Conservation (phyloP, 73 alveolate genomes). For the Tetrahymena thermophila region DNA sequence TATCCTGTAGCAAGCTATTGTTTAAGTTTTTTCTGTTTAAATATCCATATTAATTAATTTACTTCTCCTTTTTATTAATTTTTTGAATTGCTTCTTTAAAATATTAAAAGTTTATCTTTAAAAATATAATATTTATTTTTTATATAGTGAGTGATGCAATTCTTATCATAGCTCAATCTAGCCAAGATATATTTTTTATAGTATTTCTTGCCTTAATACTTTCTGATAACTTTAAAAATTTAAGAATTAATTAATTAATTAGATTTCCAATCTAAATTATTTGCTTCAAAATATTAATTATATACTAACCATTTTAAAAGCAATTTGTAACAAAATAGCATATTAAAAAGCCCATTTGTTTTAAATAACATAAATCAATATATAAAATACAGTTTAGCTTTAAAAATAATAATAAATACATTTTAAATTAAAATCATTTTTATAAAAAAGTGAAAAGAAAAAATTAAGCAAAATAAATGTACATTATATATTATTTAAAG, state of each 20-base stretch:
- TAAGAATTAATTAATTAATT: background rate
- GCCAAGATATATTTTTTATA: background rate
- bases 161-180: background rate
- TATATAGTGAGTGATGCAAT: background rate
- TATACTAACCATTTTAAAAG: background rate
- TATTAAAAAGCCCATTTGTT: no score
- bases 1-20: background rate
- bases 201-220: background rate
- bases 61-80: background rate
- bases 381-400: no score
- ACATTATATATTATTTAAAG: no score
- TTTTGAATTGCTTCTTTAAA: background rate
- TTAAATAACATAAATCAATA: no score
- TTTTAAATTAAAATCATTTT: no score
- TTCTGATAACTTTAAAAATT: background rate
- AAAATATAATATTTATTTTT: background rate
- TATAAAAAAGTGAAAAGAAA: no score
- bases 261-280: background rate
- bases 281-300: background rate
- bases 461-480: no score
- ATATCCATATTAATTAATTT: background rate
- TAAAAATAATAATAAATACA: no score
- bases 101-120: background rate
- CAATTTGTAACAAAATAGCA: no score
- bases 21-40: background rate